These are phyloP conservation scores for Populus tomentosa DNA, from an alignment of 441 rosid genomes.

Conservation along the genomic window DNA sequence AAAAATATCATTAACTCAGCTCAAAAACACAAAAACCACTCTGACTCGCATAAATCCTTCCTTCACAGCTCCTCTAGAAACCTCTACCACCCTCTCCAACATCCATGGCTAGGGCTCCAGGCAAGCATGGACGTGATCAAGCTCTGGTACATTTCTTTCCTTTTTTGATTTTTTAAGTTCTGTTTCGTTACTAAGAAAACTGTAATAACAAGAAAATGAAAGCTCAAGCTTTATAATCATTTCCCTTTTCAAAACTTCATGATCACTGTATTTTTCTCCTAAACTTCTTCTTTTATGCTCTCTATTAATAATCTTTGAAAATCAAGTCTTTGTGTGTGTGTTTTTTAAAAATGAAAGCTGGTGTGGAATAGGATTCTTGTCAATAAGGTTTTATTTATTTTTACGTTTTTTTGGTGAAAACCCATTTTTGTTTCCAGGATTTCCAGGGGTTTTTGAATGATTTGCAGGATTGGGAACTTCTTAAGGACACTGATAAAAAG, in stretches of 20 bases:
- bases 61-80: slow-evolving; percentile 15
- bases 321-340: not conserved
- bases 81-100: slow-evolving; percentile 15
- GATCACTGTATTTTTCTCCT: not conserved
- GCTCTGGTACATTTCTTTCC: slow-evolving; percentile 39
- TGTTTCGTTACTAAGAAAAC: not conserved
- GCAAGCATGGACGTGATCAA: slow-evolving; percentile 65
- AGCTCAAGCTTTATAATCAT: not conserved
- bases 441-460: slow-evolving; percentile 89
- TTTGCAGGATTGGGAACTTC: slow-evolving; percentile 95
- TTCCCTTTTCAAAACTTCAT: not conserved
- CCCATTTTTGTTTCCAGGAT: slow-evolving; percentile 41
- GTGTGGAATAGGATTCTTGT: not conserved
- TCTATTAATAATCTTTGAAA: not conserved
- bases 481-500: slow-evolving; percentile 52
- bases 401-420: slow-evolving; percentile 5
- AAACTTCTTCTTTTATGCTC: not conserved
- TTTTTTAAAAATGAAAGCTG: not conserved
- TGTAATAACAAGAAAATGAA: not conserved
- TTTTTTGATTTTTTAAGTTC: not conserved
- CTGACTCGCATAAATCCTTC: not conserved
- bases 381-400: not conserved
- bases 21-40: not conserved
- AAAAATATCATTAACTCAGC: not conserved
- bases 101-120: slow-evolving; percentile 38